Percentiles rank a stretch among this genome's conserved stretches.
Conservation (phyloP, 2,329 filamentous ascomycete species). For the Hymenoscyphus infarciens region DNA sequence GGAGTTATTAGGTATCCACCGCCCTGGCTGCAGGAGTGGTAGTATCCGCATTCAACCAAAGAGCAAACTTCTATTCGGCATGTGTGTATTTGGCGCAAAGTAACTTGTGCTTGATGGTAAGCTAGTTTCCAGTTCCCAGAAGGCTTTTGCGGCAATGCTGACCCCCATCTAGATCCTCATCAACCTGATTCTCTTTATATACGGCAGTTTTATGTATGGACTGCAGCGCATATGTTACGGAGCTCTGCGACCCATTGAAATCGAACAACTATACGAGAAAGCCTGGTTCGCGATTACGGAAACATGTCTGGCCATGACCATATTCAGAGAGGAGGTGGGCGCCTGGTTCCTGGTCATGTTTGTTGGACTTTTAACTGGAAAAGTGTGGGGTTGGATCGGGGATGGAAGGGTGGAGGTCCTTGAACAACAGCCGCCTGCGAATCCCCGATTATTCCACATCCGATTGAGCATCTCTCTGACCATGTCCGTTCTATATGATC, state of each 20-base stretch:
- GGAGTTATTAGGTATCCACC: slow-evolving; percentile 62
- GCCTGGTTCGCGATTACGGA: slow-evolving; percentile 98
- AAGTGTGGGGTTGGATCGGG: slow-evolving; percentile 98
- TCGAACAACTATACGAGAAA: slow-evolving; percentile 95
- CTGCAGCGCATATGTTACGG: slow-evolving; percentile 90
- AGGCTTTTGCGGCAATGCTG: slow-evolving; percentile 10
- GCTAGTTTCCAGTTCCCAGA: slow-evolving; percentile 26
- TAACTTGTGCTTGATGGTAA: slow-evolving; percentile 88
- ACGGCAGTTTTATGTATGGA: slow-evolving; percentile 76
- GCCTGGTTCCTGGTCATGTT: slow-evolving; percentile 98
- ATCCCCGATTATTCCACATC: slow-evolving; percentile 82
- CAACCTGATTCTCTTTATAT: slow-evolving; percentile 81
- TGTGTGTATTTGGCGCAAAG: slow-evolving; percentile 96
- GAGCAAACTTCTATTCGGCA: slow-evolving; percentile 97
- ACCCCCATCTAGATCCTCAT: slow-evolving; percentile 67
- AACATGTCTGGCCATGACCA: slow-evolving; percentile 96
- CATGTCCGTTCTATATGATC: slow-evolving; percentile 75
- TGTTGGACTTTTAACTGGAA: slow-evolving; percentile 83
- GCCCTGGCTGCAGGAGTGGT: slow-evolving; percentile 80
- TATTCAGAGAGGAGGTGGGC: slow-evolving; percentile 92
- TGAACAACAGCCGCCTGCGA: slow-evolving; percentile 90
- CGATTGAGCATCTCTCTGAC: slow-evolving; percentile 75
- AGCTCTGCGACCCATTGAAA: slow-evolving; percentile 84
- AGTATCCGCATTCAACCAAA: slow-evolving; percentile 86
- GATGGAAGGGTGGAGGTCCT: slow-evolving; percentile 91